Evolutionary conservation across 768 basidiomycete genomes (phyloP).

Genomic region (Cystobasidium onofrii): DNA sequence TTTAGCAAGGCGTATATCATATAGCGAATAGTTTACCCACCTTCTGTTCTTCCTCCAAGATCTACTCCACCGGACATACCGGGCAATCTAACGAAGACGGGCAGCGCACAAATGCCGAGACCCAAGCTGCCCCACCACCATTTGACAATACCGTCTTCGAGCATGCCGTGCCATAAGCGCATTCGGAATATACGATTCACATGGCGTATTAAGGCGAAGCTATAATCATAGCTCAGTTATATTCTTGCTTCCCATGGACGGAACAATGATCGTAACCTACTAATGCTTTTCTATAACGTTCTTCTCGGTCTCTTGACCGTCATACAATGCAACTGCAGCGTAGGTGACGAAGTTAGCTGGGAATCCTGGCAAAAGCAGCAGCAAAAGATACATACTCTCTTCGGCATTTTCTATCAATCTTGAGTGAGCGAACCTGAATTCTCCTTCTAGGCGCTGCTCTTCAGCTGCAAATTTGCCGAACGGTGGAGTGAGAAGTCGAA

Average conservation of each 20-base stretch:
- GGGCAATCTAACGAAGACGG: slow-evolving; percentile 80
- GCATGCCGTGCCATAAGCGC: slow-evolving; percentile 80
- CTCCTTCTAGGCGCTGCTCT: slow-evolving; percentile 78
- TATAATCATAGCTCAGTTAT: not conserved
- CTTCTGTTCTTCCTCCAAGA: slow-evolving; percentile 81
- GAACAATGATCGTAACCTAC: not conserved
- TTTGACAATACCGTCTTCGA: slow-evolving; percentile 92
- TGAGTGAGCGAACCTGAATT: slow-evolving; percentile 83
- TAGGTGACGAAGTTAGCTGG: slow-evolving; percentile 38
- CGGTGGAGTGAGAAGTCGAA: slow-evolving; percentile 77
- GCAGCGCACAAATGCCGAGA: slow-evolving; percentile 81
- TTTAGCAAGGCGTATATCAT: not conserved
- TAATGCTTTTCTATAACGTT: slow-evolving; percentile 82
- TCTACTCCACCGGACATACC: slow-evolving; percentile 58
- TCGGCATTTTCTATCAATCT: slow-evolving; percentile 80
- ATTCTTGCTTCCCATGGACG: not conserved
- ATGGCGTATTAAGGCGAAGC: slow-evolving; percentile 68
- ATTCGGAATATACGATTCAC: slow-evolving; percentile 69
- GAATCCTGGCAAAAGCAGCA: not conserved
- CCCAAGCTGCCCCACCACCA: slow-evolving; percentile 92
- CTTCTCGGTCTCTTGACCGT: slow-evolving; percentile 82
- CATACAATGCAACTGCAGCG: slow-evolving; percentile 61
- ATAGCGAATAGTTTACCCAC: too few species aligned
- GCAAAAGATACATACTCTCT: slow-evolving; percentile 49
- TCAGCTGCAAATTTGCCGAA: slow-evolving; percentile 85